Evolutionary conservation across 2,329 filamentous ascomycete species (phyloP), one percentile per base, ranked within the genome.

Genomic region (Penicillium sp.): DNA sequence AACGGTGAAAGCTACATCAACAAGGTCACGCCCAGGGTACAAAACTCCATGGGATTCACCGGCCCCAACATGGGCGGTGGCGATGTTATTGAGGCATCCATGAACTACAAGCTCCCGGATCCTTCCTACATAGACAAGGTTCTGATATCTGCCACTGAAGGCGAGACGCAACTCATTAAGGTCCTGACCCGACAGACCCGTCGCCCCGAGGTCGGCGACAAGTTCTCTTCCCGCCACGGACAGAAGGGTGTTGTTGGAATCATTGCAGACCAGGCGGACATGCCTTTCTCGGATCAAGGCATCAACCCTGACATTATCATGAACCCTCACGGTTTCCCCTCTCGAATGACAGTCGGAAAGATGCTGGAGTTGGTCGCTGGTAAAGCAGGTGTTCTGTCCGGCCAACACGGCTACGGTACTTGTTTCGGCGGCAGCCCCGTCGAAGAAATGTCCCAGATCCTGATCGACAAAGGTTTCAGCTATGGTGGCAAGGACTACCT

Each of bases 321-420:
- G 94, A 99, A 99, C 80, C 94, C 95, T 0, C 94, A 99, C 78
- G 94, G 94, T 87, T 99, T 99, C 83, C 94, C 94, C 1, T 97
- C 93, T 33, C 94, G 94, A 75, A 99, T 99, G 94, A 99, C 94
- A 54, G 94, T 99, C 62, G 94, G 94, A 33, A 99, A 99, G 77
- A 89, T 99, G 81, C 85, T 99, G 50, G 94, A 99, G 73, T 90
- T 96, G 45, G 82, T 99, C 17, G 91, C 93, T 0, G 94, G 94
- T 63, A 99, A 99, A 77, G 94, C 94, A 0, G 91, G 93, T 13
- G 87, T 99, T 2, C 77, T 99, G 4, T 85, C 88, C 58, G 94
- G 94, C 5, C 87, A 89, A 8, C 88, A 91, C 60, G 89, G 96
- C 69, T 97, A 97, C 73, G 94, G 95, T 27, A 99, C 84, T 69